A percentile compares a stretch with the other conserved stretches of the same genome.
Evolutionary conservation across 352 stramenopile genomes (phyloP).

Genomic region (Pythium rishiriense): DNA sequence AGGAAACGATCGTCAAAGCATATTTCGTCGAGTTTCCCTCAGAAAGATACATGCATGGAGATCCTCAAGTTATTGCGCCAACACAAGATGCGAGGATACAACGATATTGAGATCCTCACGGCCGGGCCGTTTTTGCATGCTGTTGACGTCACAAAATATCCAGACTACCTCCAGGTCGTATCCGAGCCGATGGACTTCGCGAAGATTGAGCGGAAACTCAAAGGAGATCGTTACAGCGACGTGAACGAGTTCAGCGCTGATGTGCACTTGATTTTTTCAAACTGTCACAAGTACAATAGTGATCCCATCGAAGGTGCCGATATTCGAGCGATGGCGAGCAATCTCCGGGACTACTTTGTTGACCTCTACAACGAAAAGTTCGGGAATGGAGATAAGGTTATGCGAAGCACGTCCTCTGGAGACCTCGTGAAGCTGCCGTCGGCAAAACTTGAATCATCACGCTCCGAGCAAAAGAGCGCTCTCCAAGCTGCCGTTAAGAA

Average conservation of each 20-base stretch:
- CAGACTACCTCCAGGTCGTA: slow-evolving; percentile 80
- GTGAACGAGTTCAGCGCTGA: slow-evolving; percentile 83
- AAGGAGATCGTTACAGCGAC: slow-evolving; percentile 74
- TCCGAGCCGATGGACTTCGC: slow-evolving; percentile 86
- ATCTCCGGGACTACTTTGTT: slow-evolving; percentile 78
- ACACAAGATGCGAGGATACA: slow-evolving; percentile 87
- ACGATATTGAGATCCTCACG: slow-evolving; percentile 80
- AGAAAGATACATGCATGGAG: slow-evolving; percentile 63
- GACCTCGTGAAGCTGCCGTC: slow-evolving; percentile 15
- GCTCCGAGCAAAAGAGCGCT: neutral
- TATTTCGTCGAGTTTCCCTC: slow-evolving; percentile 45
- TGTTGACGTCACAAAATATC: slow-evolving; percentile 85
- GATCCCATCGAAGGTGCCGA: slow-evolving; percentile 83
- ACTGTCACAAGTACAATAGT: slow-evolving; percentile 90
- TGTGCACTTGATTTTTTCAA: slow-evolving; percentile 87
- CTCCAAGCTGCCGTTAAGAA: slow-evolving; percentile 1
- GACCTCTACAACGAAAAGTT: slow-evolving; percentile 75
- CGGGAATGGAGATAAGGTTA: slow-evolving; percentile 15
- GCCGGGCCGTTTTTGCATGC: slow-evolving; percentile 80
- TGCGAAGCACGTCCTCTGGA: neutral
- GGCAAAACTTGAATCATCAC: slow-evolving; percentile 21
- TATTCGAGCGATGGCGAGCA: slow-evolving; percentile 85
- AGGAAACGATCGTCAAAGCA: slow-evolving; percentile 40
- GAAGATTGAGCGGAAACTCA: slow-evolving; percentile 88
- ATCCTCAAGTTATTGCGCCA: slow-evolving; percentile 73